A percentile compares a stretch with the other conserved stretches of the same genome.
phyloP scores from a whole-genome alignment of 1,139 yeast species.

The Geotrichum klebahnii region DNA sequence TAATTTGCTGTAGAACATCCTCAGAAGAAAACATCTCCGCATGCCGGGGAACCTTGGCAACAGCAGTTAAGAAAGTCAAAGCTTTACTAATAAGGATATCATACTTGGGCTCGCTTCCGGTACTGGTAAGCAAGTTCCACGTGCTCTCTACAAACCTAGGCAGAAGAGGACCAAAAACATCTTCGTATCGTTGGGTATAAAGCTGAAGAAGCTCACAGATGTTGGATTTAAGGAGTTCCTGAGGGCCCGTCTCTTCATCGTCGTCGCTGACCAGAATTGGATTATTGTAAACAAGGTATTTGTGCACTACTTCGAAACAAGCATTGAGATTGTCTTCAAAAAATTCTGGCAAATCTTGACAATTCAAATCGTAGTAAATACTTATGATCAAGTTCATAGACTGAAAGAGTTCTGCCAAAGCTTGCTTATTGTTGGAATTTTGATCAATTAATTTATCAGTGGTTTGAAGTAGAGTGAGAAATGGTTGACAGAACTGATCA shows the following conservation, averaged over 20 bases:
- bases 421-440: conserved; percentile 43
- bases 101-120: conserved; percentile 68
- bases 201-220: conserved; percentile 81
- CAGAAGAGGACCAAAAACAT: conserved; percentile 73
- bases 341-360: conserved; percentile 97
- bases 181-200: conserved; percentile 87
- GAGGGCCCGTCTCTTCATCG: conserved; percentile 67
- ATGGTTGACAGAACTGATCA: conserved; percentile 80
- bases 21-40: conserved; percentile 62
- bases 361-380: conserved; percentile 86
- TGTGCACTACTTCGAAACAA: conserved; percentile 79
- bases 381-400: conserved; percentile 69
- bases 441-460: conserved; percentile 64
- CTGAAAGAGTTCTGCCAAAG: conserved; percentile 57
- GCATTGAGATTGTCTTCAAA: conserved; percentile 82
- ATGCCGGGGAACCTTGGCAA: conserved; percentile 65
- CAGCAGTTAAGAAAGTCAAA: conserved; percentile 75
- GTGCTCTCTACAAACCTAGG: conserved; percentile 75
- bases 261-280: conserved; percentile 52
- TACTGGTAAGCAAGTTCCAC: conserved; percentile 70
- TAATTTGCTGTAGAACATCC: conserved; percentile 65
- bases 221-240: conserved; percentile 73
- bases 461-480: conserved; percentile 58
- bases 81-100: conserved; percentile 82
- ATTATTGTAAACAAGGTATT: conserved; percentile 63